These are phyloP conservation scores for Thalassiosira delicatula DNA, from an alignment of 352 stramenopile species.

Conservation along the genomic window DNA sequence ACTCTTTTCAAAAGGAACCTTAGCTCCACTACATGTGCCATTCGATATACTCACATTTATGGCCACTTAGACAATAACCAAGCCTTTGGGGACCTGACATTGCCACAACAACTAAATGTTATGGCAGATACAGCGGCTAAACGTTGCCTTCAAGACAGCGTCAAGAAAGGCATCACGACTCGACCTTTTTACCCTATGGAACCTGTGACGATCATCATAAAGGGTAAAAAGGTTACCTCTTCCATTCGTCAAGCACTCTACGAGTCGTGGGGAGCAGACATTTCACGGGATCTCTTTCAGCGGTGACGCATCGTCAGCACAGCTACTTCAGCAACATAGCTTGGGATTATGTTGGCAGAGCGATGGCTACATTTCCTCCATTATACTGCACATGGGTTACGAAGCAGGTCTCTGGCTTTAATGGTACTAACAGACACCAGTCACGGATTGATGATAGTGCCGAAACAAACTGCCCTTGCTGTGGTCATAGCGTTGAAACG, in stretches of 20 bases:
- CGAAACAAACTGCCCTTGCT: background rate
- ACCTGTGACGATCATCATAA: background rate
- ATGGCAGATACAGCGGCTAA: background rate
- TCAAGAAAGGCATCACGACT: background rate
- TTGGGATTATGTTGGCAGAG: background rate
- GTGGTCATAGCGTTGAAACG: background rate
- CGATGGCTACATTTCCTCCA: background rate
- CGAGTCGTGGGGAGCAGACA: background rate
- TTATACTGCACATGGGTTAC: background rate
- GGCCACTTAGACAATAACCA: background rate
- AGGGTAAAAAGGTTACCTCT: background rate
- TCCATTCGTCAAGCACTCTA: background rate
- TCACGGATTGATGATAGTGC: background rate
- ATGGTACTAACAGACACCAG: background rate
- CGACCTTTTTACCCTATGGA: background rate
- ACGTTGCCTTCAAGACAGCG: background rate
- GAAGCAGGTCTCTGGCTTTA: background rate
- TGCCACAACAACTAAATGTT: background rate
- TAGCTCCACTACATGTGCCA: background rate
- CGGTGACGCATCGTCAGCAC: background rate
- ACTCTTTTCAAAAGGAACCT: background rate
- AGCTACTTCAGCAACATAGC: background rate
- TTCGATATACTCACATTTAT: background rate
- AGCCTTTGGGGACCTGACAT: background rate
- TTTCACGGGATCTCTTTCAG: background rate